Evolutionary conservation across 306 rosid genomes (phyloP).

Genomic region (Vigna trinervia): DNA sequence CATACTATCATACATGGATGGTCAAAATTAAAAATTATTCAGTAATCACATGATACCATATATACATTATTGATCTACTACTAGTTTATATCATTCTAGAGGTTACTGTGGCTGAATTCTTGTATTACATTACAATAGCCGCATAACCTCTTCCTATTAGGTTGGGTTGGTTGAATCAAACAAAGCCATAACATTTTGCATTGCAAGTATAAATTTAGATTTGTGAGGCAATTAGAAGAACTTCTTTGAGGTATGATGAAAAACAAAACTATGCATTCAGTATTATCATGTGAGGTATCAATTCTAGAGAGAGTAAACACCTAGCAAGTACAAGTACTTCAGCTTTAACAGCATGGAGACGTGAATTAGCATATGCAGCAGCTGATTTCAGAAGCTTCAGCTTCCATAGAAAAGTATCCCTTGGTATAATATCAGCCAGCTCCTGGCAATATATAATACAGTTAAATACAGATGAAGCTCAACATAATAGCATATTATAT

Average conservation of each 20-base stretch:
- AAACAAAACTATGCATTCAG: slow-evolving; percentile 12
- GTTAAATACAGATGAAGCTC: slow-evolving; percentile 31
- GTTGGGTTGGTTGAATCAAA: neutral
- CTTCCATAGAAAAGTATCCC: slow-evolving; percentile 88
- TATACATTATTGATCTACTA: neutral
- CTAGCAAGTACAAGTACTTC: slow-evolving; percentile 96
- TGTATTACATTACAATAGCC: neutral
- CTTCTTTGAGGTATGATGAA: neutral
- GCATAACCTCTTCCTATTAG: neutral
- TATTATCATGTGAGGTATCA: slow-evolving; percentile 18
- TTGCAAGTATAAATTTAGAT: neutral
- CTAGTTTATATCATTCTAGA: neutral
- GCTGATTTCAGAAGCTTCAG: slow-evolving; percentile 88
- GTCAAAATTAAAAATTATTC: no score
- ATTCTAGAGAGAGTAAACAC: slow-evolving; percentile 53
- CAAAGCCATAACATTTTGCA: neutral
- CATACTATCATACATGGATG: no score
- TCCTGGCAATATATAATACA: slow-evolving; percentile 57
- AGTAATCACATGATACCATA: no score
- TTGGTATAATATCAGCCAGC: slow-evolving; percentile 73
- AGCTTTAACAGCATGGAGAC: slow-evolving; percentile 93
- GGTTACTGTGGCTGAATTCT: slow-evolving; percentile 22
- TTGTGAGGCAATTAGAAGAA: slow-evolving; percentile 14
- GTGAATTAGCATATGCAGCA: slow-evolving; percentile 91
- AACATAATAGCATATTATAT: slow-evolving; percentile 21